Evolutionary conservation across 192 early-diverging fungal species (phyloP).

Genomic region (Coemansia sp.): DNA sequence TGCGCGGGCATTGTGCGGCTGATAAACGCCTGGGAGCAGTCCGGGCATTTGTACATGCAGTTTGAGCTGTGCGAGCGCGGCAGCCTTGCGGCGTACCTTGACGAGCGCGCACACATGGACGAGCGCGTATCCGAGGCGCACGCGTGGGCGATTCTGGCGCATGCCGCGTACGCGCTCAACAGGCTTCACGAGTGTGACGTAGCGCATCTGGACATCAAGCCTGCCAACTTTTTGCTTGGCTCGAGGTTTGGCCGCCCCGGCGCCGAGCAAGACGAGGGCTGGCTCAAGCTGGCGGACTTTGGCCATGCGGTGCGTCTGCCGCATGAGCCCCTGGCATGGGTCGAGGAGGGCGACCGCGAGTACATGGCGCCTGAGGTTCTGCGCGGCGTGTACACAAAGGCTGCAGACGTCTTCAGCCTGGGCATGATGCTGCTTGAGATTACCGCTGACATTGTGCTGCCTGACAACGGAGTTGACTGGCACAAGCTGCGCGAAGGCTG

Average conservation of each 20-base stretch:
- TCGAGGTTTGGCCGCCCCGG: constrained; percentile 23
- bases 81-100: constrained; percentile 56
- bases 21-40: constrained; percentile 87
- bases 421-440: constrained; percentile 90
- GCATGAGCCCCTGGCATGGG: constrained; percentile 23
- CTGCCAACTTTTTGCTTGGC: constrained; percentile 79
- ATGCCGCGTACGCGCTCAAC: constrained; percentile 58
- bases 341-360: constrained; percentile 84
- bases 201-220: constrained; percentile 91
- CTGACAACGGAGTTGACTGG: constrained; percentile 87
- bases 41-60: constrained; percentile 82
- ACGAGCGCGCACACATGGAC: constrained; percentile 49
- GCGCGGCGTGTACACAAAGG: constrained; percentile 63
- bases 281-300: constrained; percentile 89
- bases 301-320: constrained; percentile 64
- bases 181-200: constrained; percentile 70
- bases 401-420: constrained; percentile 91
- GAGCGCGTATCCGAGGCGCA: constrained; percentile 59
- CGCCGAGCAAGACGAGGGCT: constrained; percentile 51
- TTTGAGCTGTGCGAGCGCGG: constrained; percentile 84
- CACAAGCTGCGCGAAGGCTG: constrained; percentile 77
- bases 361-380: constrained; percentile 92
- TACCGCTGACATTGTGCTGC: constrained; percentile 77
- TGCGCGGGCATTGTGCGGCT: constrained; percentile 68
- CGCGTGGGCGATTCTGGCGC: constrained; percentile 68